Conservation (phyloP, 352 stramenopile species). For the Pythium coloratum region DNA sequence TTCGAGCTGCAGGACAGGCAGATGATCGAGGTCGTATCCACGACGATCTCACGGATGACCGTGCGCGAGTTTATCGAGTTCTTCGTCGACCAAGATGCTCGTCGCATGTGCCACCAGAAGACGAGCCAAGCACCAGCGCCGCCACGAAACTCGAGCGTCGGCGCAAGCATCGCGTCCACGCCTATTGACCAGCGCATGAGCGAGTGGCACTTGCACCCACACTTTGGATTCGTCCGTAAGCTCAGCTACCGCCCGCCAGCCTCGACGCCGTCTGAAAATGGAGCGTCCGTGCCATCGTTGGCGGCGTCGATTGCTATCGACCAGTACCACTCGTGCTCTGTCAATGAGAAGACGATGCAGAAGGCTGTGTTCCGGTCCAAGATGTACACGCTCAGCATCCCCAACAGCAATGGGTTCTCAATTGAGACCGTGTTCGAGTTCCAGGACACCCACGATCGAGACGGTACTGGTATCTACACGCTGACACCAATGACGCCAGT, state of each 20-base stretch:
- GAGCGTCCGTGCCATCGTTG: slow-evolving; percentile 3
- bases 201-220: slow-evolving; percentile 55
- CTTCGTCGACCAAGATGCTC: slow-evolving; percentile 36
- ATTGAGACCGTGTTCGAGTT: slow-evolving; percentile 58
- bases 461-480: slow-evolving; percentile 21
- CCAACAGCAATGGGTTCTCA: slow-evolving; percentile 66
- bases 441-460: slow-evolving; percentile 31
- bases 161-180: not conserved
- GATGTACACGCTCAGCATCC: slow-evolving; percentile 64
- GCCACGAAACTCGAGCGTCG: slow-evolving; percentile 2
- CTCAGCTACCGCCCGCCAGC: slow-evolving; percentile 44
- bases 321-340: slow-evolving; percentile 51
- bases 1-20: slow-evolving; percentile 45
- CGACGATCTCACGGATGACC: slow-evolving; percentile 39
- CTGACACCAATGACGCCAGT: slow-evolving; percentile 17
- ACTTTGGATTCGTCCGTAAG: slow-evolving; percentile 55
- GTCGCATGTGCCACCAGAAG: slow-evolving; percentile 29
- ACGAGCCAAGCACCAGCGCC: slow-evolving; percentile 17
- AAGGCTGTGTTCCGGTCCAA: slow-evolving; percentile 53
- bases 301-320: slow-evolving; percentile 53
- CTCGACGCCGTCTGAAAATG: not conserved
- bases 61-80: slow-evolving; percentile 50
- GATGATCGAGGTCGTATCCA: slow-evolving; percentile 54
- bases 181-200: slow-evolving; percentile 17
- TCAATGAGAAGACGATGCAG: slow-evolving; percentile 39